phyloP scores from a whole-genome alignment of 2,329 filamentous ascomycete genomes.

The Pseudogymnoascus sp. region DNA sequence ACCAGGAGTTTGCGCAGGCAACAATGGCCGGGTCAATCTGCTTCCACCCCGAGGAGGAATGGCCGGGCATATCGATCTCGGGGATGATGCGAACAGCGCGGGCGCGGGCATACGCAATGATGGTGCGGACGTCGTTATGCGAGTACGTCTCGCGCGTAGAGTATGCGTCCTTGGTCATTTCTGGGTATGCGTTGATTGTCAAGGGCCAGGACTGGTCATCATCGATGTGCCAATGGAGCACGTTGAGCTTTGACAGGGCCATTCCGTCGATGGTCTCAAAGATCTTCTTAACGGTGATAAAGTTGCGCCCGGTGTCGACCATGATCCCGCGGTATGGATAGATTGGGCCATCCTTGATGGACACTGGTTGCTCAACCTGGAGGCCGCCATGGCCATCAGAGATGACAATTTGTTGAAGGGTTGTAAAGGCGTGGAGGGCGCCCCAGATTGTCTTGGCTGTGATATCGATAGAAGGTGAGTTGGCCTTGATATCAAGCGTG shows the following conservation, averaged over 20 bases:
- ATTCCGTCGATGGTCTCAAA: conserved; percentile 66
- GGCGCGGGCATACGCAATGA: conserved; percentile 61
- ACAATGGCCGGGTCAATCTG: conserved; percentile 58
- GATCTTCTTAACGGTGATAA: conserved; percentile 59
- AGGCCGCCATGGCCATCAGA: conserved; percentile 45
- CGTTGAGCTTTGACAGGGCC: conserved; percentile 72
- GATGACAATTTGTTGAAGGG: conserved; percentile 72
- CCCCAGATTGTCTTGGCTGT: conserved; percentile 57
- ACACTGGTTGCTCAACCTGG: conserved; percentile 61
- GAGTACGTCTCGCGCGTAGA: conserved; percentile 56
- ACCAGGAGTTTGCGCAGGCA: conserved; percentile 48
- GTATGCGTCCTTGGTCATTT: conserved; percentile 68
- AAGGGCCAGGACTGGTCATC: conserved; percentile 80
- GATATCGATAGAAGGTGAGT: conserved; percentile 38
- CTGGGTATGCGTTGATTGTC: conserved; percentile 63
- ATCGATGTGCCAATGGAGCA: conserved; percentile 69
- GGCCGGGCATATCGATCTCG: conserved; percentile 72
- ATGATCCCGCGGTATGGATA: conserved; percentile 71
- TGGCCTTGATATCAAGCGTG: conserved; percentile 47
- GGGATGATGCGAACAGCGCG: conserved; percentile 62
- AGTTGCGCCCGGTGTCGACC: conserved; percentile 66
- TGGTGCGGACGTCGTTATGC: conserved; percentile 49
- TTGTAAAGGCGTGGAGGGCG: conserved; percentile 60
- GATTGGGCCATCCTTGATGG: conserved; percentile 59
- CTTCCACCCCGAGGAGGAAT: conserved; percentile 54